Evolutionary conservation across 1,284 basidiomycete genomes (phyloP).

Genomic region (Grifola frondosa): DNA sequence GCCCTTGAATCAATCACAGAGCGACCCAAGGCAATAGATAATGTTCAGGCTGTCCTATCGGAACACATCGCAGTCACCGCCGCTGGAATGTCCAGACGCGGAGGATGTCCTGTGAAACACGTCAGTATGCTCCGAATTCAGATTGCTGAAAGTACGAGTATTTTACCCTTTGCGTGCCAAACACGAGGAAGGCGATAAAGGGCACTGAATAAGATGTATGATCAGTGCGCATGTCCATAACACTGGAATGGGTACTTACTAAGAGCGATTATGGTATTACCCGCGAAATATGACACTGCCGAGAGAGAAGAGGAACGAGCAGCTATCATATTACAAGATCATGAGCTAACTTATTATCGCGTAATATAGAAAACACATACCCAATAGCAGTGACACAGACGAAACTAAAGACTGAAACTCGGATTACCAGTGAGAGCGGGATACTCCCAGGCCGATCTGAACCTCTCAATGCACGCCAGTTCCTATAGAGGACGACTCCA

Average conservation of each 20-base stretch:
- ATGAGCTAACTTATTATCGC: not conserved
- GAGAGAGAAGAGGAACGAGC: constrained; percentile 21
- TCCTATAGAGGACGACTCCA: constrained; percentile 14
- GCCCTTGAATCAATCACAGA: too few relatives aligned
- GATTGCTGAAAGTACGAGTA: not conserved
- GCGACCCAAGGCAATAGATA: too few relatives aligned
- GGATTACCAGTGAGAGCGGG: constrained; percentile 21
- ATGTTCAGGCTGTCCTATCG: too few relatives aligned
- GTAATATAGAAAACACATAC: not conserved
- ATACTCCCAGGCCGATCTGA: constrained; percentile 17
- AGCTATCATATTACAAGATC: constrained; percentile 1
- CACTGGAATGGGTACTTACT: constrained; percentile 8
- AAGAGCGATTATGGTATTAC: constrained; percentile 20
- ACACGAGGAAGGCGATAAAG: constrained; percentile 21
- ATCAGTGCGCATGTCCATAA: not conserved
- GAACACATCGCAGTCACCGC: too few relatives aligned
- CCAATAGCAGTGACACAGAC: constrained; percentile 22
- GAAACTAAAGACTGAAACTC: constrained; percentile 21
- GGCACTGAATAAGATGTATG: constrained; percentile 14
- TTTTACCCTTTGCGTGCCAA: constrained; percentile 21
- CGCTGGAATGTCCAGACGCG: constrained; percentile 23
- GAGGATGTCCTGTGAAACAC: constrained; percentile 16
- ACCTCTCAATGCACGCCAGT: constrained; percentile 22
- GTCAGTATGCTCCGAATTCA: not conserved
- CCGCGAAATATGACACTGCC: constrained; percentile 15